These are phyloP conservation scores for Penicillium lagena DNA, from an alignment of 495 filamentous ascomycete genomes.

Conservation along the genomic window DNA sequence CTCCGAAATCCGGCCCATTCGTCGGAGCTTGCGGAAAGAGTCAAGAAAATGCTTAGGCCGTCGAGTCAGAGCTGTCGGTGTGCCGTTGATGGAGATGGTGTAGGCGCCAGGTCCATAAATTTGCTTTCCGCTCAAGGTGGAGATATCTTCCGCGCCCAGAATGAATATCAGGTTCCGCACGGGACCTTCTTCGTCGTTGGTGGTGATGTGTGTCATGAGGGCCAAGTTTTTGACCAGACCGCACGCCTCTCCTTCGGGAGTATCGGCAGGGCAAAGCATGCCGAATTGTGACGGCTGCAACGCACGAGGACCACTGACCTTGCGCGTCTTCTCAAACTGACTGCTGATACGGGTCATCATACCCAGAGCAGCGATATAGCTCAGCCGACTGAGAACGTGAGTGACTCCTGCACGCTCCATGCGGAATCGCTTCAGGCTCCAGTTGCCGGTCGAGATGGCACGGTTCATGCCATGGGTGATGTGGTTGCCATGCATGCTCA, in stretches of 20 bases:
- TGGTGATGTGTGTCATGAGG: constrained; percentile 98
- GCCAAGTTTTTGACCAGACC: constrained; percentile 98
- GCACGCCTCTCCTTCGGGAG: constrained; percentile 96
- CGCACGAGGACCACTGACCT: constrained; percentile 90
- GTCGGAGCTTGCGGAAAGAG: constrained; percentile 74
- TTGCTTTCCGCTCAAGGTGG: constrained; percentile 65
- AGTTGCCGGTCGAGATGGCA: constrained; percentile 94
- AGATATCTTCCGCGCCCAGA: constrained; percentile 73
- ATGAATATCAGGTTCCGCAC: constrained; percentile 74
- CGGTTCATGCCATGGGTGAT: constrained; percentile 90
- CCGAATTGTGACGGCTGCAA: constrained; percentile 96
- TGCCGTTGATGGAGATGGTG: constrained; percentile 91
- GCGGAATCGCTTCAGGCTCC: constrained; percentile 93
- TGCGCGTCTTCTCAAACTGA: constrained; percentile 97
- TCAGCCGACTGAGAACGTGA: constrained; percentile 89
- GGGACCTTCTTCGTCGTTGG: constrained; percentile 84
- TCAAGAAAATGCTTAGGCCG: constrained; percentile 78
- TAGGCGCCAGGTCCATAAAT: constrained; percentile 79
- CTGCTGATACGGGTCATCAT: constrained; percentile 99
- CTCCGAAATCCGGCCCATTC: constrained; percentile 83
- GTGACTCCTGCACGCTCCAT: constrained; percentile 98
- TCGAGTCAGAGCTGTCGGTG: constrained; percentile 75
- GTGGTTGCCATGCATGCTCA: constrained; percentile 67
- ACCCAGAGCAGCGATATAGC: constrained; percentile 95
- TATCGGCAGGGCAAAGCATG: constrained; percentile 95